Evolutionary conservation across 768 basidiomycete species (phyloP), one percentile per base, ranked within the genome.

Genomic region (Phanerodontia chrysosporium): DNA sequence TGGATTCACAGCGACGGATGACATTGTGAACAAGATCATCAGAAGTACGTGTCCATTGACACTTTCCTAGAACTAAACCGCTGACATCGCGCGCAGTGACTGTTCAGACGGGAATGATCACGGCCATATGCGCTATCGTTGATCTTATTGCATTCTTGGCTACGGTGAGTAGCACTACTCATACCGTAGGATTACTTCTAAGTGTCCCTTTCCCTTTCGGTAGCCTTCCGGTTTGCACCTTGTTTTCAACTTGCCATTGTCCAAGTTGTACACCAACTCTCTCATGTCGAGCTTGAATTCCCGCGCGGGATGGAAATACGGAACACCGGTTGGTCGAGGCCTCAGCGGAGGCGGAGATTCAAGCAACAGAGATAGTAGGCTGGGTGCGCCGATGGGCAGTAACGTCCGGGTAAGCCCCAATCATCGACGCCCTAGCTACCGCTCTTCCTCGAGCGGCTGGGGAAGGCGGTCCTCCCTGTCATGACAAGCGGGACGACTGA

Each of bases 1-100:
- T 0, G 79, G 79, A 8, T 78, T 79, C 58, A 58, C 67, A 3
- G 59, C 62, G 3, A 78, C 79, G 0, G 78, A 81, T 58, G 66
- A 75, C 44, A 63, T 75, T 39, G 67, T 82, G 1, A 75, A 80
- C 61, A 72, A 66, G 51, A 76, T 82, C 53, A 79, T 80, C 53
- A 66, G 74, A 21, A 21, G 75, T 76, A 51, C 48, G 73, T 30
- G 51, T 29, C 8, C 53, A 12, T 53, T 24, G n/a, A 35, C 36
- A 29, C n/a, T 35, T 21, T n/a, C 25, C 6, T 10, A 32, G 9
- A 16, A 24, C 18, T 24, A n/a, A n/a, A n/a, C n/a, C n/a, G n/a
- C n/a, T n/a, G n/a, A n/a, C n/a, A n/a, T n/a, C n/a, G n/a, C 60
- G 27, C 30, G 8, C 29, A 75, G 74, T 74, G 54, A 75, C 74